These are phyloP conservation scores for Zangia roseola DNA, from an alignment of 768 basidiomycete genomes.

Conservation along the genomic window DNA sequence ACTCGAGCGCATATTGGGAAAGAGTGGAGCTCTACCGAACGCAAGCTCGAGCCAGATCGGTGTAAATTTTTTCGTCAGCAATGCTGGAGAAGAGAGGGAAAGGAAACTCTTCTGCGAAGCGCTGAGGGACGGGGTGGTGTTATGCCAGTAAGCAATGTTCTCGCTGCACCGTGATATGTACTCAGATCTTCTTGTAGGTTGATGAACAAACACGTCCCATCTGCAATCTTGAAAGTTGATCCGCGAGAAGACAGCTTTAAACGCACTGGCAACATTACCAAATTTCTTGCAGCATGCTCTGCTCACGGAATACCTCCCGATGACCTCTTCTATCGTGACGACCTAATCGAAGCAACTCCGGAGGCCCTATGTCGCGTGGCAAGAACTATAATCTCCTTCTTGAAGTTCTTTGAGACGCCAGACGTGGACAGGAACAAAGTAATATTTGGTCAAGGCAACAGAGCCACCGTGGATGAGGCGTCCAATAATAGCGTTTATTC, in stretches of 20 bases:
- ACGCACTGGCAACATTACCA: conserved; percentile 69
- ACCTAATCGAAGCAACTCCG: conserved; percentile 58
- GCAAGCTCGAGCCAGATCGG: conserved; percentile 44
- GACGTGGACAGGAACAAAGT: conserved; percentile 45
- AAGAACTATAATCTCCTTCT: conserved; percentile 65
- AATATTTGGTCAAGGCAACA: conserved; percentile 42
- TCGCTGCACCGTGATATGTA: conserved; percentile 8
- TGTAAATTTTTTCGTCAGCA: conserved; percentile 36
- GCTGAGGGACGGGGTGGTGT: conserved; percentile 78
- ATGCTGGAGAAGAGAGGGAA: conserved; percentile 73
- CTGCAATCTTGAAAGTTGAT: conserved; percentile 60
- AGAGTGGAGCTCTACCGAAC: conserved; percentile 46
- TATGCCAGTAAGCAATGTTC: conserved; percentile 76
- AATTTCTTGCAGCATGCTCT: conserved; percentile 74
- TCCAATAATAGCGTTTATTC: conserved; percentile 39
- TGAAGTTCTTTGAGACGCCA: conserved; percentile 59
- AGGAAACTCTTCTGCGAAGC: conserved; percentile 71
- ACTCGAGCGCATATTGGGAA: conserved; percentile 76
- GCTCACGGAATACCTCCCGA: conserved; percentile 61
- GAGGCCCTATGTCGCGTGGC: conserved; percentile 73
- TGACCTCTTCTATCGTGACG: conserved; percentile 67
- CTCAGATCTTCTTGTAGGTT: conserved; percentile 44
- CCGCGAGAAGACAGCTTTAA: conserved; percentile 63
- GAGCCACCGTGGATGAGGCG: conserved; percentile 16
- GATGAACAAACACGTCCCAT: conserved; percentile 73